These are phyloP conservation scores for Tribonema minus DNA, from an alignment of 108 stramenopile species.

Conservation along the genomic window DNA sequence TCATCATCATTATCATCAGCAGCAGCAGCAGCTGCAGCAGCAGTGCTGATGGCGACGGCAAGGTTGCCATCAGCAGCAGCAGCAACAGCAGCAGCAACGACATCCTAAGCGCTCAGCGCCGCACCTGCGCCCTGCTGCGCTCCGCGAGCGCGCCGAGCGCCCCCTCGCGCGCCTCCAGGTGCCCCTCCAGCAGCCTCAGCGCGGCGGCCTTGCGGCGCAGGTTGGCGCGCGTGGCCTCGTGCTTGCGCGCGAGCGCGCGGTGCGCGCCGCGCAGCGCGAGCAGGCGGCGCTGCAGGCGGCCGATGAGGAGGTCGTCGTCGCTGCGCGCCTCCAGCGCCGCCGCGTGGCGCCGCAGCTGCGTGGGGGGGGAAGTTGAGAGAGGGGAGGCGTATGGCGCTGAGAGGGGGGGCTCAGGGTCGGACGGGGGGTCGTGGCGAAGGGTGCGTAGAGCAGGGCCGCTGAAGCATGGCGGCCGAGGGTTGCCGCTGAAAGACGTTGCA, in stretches of 20 bases:
- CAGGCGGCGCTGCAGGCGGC: slow-evolving; percentile 60
- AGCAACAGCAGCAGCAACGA: neutral
- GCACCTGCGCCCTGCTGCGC: neutral
- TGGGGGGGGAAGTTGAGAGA: neutral
- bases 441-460: neutral
- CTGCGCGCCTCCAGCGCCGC: slow-evolving; percentile 51
- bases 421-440: neutral
- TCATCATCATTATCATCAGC: neutral
- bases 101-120: slow-evolving; percentile 4
- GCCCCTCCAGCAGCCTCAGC: slow-evolving; percentile 46
- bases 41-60: neutral
- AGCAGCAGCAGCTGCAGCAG: neutral
- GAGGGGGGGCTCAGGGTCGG: neutral
- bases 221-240: slow-evolving; percentile 41
- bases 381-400: neutral
- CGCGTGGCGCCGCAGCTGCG: slow-evolving; percentile 38
- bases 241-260: slow-evolving; percentile 52
- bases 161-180: slow-evolving; percentile 52
- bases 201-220: slow-evolving; percentile 45
- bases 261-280: slow-evolving; percentile 45
- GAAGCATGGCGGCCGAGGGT: neutral
- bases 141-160: slow-evolving; percentile 33
- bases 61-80: neutral
- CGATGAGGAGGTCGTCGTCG: slow-evolving; percentile 63
- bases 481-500: neutral